Conservation (phyloP, 768 basidiomycete genomes). For the Fistulinella prunicolor region DNA sequence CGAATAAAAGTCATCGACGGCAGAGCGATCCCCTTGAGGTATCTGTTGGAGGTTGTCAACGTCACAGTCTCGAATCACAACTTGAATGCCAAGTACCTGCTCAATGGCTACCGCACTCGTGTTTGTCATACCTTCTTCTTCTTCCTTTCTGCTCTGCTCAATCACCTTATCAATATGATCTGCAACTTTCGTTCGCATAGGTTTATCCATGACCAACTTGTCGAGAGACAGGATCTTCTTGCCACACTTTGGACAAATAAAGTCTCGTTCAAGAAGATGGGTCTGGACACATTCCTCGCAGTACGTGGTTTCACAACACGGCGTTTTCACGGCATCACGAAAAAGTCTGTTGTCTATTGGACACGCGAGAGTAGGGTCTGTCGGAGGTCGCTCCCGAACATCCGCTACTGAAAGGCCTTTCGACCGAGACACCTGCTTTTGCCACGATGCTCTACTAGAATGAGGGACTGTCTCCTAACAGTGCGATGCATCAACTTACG, state of each 20-base stretch:
- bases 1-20: conserved; percentile 65
- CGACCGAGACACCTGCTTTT: conserved; percentile 79
- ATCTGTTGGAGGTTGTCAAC: conserved; percentile 15
- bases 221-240: conserved; percentile 88
- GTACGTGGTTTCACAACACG: conserved; percentile 87
- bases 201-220: conserved; percentile 78
- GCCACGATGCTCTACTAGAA: conserved; percentile 79
- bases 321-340: conserved; percentile 92
- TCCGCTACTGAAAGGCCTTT: conserved; percentile 86
- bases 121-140: conserved; percentile 40
- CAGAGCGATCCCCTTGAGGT: conserved; percentile 26
- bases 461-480: neutral
- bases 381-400: conserved; percentile 79
- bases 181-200: conserved; percentile 68
- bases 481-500: conserved; percentile 51
- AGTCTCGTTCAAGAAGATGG: conserved; percentile 91
- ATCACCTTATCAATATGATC: conserved; percentile 83
- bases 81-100: conserved; percentile 33
- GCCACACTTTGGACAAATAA: conserved; percentile 87
- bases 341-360: conserved; percentile 92
- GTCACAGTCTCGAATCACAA: neutral
- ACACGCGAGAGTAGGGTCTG: conserved; percentile 78
- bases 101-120: conserved; percentile 23
- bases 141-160: conserved; percentile 71
- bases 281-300: conserved; percentile 99